Evolutionary conservation across 345 rosid species (phyloP).

Genomic region (Brassica carinata): DNA sequence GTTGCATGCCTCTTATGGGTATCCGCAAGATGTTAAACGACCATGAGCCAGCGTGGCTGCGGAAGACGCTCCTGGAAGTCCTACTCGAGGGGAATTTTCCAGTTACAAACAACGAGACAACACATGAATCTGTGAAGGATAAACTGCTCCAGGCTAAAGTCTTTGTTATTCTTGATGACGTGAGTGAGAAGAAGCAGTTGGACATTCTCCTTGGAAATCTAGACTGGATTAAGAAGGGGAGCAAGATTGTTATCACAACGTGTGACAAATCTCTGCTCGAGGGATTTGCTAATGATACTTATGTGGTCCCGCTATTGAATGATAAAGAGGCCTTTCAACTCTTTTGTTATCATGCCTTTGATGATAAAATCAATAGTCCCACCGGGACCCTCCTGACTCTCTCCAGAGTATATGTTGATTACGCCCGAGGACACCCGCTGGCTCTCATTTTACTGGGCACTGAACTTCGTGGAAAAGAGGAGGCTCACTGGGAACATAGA

Average conservation of each 20-base stretch:
- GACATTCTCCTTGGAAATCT: background rate
- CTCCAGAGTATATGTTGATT: background rate
- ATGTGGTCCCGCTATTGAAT: background rate
- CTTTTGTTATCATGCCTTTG: slow-evolving; percentile 13
- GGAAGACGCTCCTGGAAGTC: background rate
- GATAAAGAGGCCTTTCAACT: slow-evolving; percentile 5
- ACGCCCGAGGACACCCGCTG: background rate
- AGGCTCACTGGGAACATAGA: background rate
- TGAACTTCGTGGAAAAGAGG: background rate
- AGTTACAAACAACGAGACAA: background rate
- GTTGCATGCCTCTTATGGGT: slow-evolving; percentile 1
- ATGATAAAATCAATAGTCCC: background rate
- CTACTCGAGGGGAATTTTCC: background rate
- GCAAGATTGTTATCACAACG: slow-evolving; percentile 1
- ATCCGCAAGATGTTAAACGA: background rate
- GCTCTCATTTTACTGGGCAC: background rate
- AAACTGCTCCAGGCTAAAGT: background rate
- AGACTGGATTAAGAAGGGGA: slow-evolving; percentile 1
- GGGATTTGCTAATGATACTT: background rate
- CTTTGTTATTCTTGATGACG: slow-evolving; percentile 16
- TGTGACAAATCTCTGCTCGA: background rate
- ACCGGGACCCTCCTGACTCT: background rate
- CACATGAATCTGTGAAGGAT: background rate
- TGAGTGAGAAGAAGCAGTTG: background rate
- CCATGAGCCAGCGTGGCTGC: background rate